Evolutionary conservation across 2,329 filamentous ascomycete species (phyloP).

Genomic region (Leptographium lundbergii): DNA sequence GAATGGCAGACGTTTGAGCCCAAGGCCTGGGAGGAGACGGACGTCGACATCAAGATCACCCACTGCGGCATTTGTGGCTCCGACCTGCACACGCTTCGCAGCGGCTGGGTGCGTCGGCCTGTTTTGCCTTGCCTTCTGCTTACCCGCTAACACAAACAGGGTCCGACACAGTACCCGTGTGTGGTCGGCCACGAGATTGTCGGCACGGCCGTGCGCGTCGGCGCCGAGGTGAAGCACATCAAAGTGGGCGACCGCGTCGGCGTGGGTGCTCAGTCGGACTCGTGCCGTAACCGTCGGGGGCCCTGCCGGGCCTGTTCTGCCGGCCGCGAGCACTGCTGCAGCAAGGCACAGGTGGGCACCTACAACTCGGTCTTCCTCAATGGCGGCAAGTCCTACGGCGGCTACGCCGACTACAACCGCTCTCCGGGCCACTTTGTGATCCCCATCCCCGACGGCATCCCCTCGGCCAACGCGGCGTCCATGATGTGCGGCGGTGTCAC

Average conservation of each 20-base stretch:
- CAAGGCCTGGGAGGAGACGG: slow-evolving; percentile 79
- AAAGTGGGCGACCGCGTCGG: slow-evolving; percentile 53
- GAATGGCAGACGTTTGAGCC: slow-evolving; percentile 49
- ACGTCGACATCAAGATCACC: slow-evolving; percentile 80
- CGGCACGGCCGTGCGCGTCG: slow-evolving; percentile 54
- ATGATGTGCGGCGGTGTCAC: slow-evolving; percentile 82
- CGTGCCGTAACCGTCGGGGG: slow-evolving; percentile 29
- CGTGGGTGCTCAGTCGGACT: slow-evolving; percentile 45
- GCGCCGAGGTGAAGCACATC: slow-evolving; percentile 46
- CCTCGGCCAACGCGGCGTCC: slow-evolving; percentile 51
- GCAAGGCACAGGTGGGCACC: slow-evolving; percentile 36
- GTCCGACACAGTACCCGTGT: background rate
- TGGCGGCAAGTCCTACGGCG: slow-evolving; percentile 42
- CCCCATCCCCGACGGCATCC: slow-evolving; percentile 57
- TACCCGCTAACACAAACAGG: background rate
- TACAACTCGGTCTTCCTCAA: slow-evolving; percentile 43
- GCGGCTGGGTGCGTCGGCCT: slow-evolving; percentile 40
- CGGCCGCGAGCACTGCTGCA: slow-evolving; percentile 57
- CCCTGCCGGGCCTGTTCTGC: slow-evolving; percentile 49
- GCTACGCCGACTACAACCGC: slow-evolving; percentile 28
- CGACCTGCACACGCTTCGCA: slow-evolving; percentile 58
- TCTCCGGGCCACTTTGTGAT: slow-evolving; percentile 32
- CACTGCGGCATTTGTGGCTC: slow-evolving; percentile 66
- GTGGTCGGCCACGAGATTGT: slow-evolving; percentile 45
- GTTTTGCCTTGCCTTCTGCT: slow-evolving; percentile 32